A percentile compares a stretch with the other conserved stretches of the same genome.
Evolutionary conservation across 768 basidiomycete species (phyloP).

Genomic region (Mycena vulgaris): DNA sequence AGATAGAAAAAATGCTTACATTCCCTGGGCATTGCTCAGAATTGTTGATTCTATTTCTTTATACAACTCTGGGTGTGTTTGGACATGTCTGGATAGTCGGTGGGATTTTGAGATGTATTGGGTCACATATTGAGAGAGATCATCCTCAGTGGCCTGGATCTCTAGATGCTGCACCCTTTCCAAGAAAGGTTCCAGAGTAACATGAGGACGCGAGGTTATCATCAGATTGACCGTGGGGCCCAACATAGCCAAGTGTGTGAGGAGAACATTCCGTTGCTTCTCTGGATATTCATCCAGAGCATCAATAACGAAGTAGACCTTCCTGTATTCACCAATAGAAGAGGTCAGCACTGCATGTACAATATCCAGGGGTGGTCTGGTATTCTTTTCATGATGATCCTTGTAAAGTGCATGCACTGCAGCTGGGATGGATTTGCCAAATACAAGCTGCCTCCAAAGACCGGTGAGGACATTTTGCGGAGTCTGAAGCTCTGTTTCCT

Average conservation of each 20-base stretch:
- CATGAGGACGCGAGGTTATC: not conserved
- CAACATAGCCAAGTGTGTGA: not conserved
- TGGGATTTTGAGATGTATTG: not conserved
- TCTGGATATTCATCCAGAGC: not conserved
- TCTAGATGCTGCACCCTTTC: not conserved
- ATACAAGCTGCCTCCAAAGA: not conserved
- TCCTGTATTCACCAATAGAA: not conserved
- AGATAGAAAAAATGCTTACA: not conserved
- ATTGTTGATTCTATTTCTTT: not conserved
- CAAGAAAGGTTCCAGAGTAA: not conserved
- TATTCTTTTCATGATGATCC: not conserved
- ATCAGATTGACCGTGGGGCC: not conserved
- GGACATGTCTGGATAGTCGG: not conserved
- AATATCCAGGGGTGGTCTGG: not conserved
- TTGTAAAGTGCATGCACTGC: not conserved
- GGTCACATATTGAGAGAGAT: not conserved
- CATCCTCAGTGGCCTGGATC: not conserved
- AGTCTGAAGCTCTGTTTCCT: not conserved
- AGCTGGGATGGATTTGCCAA: not conserved
- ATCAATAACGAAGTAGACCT: not conserved
- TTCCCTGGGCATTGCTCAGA: not conserved
- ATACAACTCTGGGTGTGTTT: not conserved
- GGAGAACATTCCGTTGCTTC: not conserved
- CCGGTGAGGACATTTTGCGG: not conserved
- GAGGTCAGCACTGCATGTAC: not conserved